These are phyloP conservation scores for Dillenia turbinata DNA, from an alignment of 164 flowering plant species.

Conservation along the genomic window DNA sequence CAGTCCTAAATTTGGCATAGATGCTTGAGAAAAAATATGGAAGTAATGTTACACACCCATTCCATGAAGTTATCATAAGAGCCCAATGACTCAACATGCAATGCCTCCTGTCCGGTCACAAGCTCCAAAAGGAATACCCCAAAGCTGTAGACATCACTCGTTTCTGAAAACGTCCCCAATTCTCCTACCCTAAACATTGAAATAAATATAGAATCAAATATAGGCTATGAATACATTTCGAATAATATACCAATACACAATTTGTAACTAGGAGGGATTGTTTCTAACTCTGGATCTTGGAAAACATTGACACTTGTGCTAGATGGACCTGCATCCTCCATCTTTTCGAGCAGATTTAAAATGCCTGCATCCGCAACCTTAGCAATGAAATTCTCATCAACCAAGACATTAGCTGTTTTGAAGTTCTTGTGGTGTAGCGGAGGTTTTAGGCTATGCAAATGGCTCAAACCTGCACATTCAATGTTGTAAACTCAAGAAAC, in stretches of 20 bases:
- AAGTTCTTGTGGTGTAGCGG: slow-evolving; percentile 59
- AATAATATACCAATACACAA: too few species aligned
- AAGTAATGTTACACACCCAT: slow-evolving; percentile 38
- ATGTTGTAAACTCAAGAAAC: too few species aligned
- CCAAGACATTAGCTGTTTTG: slow-evolving; percentile 68
- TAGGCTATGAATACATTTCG: neutral
- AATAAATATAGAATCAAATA: neutral
- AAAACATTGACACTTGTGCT: slow-evolving; percentile 27
- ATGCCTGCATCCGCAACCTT: slow-evolving; percentile 77
- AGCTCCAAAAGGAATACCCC: slow-evolving; percentile 78
- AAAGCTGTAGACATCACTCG: slow-evolving; percentile 63
- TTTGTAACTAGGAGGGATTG: too few species aligned
- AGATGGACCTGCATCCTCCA: slow-evolving; percentile 50
- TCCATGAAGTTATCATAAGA: slow-evolving; percentile 39
- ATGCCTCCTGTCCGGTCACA: slow-evolving; percentile 47
- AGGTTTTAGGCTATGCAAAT: slow-evolving; percentile 56
- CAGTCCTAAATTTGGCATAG: slow-evolving; percentile 1
- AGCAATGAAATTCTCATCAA: slow-evolving; percentile 75
- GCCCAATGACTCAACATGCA: slow-evolving; percentile 16
- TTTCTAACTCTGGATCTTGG: slow-evolving; percentile 61
- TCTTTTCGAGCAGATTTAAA: slow-evolving; percentile 34
- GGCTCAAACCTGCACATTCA: slow-evolving; percentile 51
- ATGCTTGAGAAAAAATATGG: neutral
- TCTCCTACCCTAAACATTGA: slow-evolving; percentile 34
- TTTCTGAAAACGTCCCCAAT: slow-evolving; percentile 27